Conservation (phyloP, 352 stramenopile genomes). For the Thraustochytrium striatum region DNA sequence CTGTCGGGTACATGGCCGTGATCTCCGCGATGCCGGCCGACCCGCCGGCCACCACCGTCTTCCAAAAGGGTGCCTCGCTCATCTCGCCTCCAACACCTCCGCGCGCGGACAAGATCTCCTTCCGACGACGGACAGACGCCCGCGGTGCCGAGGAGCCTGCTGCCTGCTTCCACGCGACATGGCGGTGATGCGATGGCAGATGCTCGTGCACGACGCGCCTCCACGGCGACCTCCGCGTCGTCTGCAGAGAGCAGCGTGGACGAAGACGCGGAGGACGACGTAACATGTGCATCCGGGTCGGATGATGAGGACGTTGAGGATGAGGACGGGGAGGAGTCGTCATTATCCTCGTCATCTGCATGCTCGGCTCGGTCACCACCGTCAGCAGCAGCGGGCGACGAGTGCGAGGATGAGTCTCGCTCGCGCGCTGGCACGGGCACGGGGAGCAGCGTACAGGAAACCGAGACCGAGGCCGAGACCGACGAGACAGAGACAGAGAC, state of each 20-base stretch:
- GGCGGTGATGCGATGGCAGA: too few relatives aligned
- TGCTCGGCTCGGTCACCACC: not conserved
- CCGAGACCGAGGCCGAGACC: not conserved
- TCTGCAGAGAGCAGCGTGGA: not conserved
- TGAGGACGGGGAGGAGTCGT: not conserved
- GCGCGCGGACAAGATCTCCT: too few relatives aligned
- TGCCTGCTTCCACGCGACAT: too few relatives aligned
- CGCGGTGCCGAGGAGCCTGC: too few relatives aligned
- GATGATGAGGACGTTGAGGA: not conserved
- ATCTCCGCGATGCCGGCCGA: slow-evolving; percentile 28
- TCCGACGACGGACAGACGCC: too few relatives aligned
- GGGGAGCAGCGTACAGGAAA: not conserved
- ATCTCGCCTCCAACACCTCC: too few relatives aligned
- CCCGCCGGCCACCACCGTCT: too few relatives aligned
- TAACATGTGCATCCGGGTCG: not conserved
- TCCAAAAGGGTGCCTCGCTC: too few relatives aligned
- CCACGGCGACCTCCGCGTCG: too few relatives aligned
- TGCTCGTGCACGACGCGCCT: too few relatives aligned
- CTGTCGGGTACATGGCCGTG: slow-evolving; percentile 38
- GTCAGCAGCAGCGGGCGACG: not conserved
- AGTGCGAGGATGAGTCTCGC: not conserved
- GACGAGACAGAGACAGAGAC: not conserved
- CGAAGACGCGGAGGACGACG: not conserved
- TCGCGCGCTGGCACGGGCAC: not conserved
- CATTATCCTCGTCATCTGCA: not conserved